Evolutionary conservation across 2,329 filamentous ascomycete species (phyloP).

Genomic region (Aspergillus candidus): DNA sequence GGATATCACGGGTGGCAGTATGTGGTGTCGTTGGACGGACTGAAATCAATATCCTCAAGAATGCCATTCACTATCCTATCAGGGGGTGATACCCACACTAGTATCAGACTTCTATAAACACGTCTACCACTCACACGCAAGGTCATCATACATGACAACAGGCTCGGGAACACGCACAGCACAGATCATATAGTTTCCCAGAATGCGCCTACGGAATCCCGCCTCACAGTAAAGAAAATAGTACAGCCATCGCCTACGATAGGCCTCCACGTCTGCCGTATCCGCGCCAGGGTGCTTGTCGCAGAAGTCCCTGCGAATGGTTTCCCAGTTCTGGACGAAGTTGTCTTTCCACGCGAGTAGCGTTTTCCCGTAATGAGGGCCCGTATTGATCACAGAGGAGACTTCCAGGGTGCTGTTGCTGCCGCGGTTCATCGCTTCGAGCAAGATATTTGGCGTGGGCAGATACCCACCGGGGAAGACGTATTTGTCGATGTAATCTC

Average conservation of each 20-base stretch:
- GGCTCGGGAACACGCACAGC: slow-evolving; percentile 45
- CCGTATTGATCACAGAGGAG: slow-evolving; percentile 65
- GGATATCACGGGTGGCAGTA: no score
- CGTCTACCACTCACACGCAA: neutral
- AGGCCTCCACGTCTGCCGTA: slow-evolving; percentile 59
- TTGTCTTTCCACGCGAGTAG: slow-evolving; percentile 62
- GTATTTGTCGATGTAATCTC: slow-evolving; percentile 71
- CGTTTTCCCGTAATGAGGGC: slow-evolving; percentile 66
- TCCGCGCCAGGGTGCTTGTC: slow-evolving; percentile 54
- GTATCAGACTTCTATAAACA: neutral
- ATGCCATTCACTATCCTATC: neutral
- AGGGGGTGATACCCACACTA: neutral
- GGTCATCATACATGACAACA: slow-evolving; percentile 1
- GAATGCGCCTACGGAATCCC: slow-evolving; percentile 63
- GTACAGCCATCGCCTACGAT: slow-evolving; percentile 69
- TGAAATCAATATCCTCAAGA: neutral
- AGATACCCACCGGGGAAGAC: slow-evolving; percentile 75
- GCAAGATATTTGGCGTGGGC: slow-evolving; percentile 51
- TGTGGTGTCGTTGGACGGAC: no score
- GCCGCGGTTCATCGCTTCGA: slow-evolving; percentile 55
- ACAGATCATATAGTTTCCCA: slow-evolving; percentile 68
- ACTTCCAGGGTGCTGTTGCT: slow-evolving; percentile 59
- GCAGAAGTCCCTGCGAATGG: slow-evolving; percentile 56
- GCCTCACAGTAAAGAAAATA: slow-evolving; percentile 73
- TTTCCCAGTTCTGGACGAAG: slow-evolving; percentile 59